A percentile compares a stretch with the other conserved stretches of the same genome.
Conservation (phyloP, 1,284 basidiomycete species). For the Exobasidium rhododendri region DNA sequence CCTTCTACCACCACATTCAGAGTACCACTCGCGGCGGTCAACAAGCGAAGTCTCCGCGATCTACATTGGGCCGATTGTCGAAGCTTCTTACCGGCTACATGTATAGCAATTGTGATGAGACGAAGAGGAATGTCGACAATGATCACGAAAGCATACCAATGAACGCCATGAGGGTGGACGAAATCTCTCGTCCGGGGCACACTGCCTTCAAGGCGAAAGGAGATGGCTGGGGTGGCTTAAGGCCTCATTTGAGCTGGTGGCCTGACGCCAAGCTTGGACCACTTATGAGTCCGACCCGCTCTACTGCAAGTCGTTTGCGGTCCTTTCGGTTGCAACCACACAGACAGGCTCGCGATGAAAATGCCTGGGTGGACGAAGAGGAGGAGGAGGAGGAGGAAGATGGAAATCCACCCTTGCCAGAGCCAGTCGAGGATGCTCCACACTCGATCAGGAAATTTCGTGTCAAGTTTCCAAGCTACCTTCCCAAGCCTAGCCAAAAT, state of each 20-base stretch:
- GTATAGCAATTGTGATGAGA: neutral
- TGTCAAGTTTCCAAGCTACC: slow-evolving; percentile 1
- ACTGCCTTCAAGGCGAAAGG: neutral
- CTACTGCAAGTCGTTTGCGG: neutral
- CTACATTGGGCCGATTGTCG: neutral
- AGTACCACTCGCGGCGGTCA: slow-evolving; percentile 1
- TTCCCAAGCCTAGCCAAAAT: neutral
- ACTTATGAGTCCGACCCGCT: neutral
- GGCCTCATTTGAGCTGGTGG: slow-evolving; percentile 6
- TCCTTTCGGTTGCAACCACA: neutral
- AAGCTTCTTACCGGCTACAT: neutral
- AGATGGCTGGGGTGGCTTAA: slow-evolving; percentile 9
- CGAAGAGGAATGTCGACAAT: neutral
- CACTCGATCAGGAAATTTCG: neutral
- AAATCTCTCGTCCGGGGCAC: neutral
- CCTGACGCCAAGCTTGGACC: slow-evolving; percentile 1
- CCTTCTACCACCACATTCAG: neutral
- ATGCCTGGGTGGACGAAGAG: slow-evolving; percentile 1
- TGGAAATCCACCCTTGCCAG: too few relatives aligned
- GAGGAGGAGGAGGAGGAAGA: neutral
- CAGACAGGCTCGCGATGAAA: neutral
- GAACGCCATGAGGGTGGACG: neutral
- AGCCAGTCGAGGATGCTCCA: too few relatives aligned
- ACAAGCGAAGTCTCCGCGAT: neutral
- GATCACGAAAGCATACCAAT: neutral